Conservation (phyloP, 2,329 filamentous ascomycete species). For the Cercospora sp. region DNA sequence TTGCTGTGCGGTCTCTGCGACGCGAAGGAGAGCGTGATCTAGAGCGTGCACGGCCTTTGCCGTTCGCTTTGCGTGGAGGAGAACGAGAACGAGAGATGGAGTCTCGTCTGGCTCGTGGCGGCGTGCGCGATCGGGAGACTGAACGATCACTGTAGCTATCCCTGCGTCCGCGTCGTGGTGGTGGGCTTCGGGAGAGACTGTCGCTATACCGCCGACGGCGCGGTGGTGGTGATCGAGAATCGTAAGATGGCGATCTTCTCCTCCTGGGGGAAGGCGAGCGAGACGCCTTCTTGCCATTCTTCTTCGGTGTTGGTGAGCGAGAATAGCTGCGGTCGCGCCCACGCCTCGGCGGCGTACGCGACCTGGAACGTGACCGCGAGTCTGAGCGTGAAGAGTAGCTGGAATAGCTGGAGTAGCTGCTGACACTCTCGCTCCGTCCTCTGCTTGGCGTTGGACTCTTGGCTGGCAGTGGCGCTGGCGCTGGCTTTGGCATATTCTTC, state of each 20-base stretch:
- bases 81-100: slow-evolving; percentile 34
- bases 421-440: slow-evolving; percentile 62
- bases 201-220: slow-evolving; percentile 14
- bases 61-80: slow-evolving; percentile 21
- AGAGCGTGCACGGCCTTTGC: slow-evolving; percentile 2
- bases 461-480: slow-evolving; percentile 64
- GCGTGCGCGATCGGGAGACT: slow-evolving; percentile 33
- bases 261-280: slow-evolving; percentile 26
- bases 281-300: slow-evolving; percentile 14
- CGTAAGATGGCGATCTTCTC: slow-evolving; percentile 25
- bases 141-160: slow-evolving; percentile 27
- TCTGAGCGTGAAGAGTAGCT: slow-evolving; percentile 56
- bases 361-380: slow-evolving; percentile 33
- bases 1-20: slow-evolving; percentile 29
- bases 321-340: slow-evolving; percentile 23
- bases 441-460: slow-evolving; percentile 52
- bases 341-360: slow-evolving; percentile 31
- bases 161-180: slow-evolving; percentile 26
- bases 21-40: slow-evolving; percentile 14
- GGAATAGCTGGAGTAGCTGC: slow-evolving; percentile 80
- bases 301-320: slow-evolving; percentile 25
- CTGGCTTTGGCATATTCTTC: slow-evolving; percentile 84
- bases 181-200: slow-evolving; percentile 27
- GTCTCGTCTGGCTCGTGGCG: slow-evolving; percentile 30
- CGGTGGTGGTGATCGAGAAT: slow-evolving; percentile 33